Evolutionary conservation across 331 rosid species (phyloP), one percentile per base, ranked within the genome.

Genomic region (Rosa hybrid): DNA sequence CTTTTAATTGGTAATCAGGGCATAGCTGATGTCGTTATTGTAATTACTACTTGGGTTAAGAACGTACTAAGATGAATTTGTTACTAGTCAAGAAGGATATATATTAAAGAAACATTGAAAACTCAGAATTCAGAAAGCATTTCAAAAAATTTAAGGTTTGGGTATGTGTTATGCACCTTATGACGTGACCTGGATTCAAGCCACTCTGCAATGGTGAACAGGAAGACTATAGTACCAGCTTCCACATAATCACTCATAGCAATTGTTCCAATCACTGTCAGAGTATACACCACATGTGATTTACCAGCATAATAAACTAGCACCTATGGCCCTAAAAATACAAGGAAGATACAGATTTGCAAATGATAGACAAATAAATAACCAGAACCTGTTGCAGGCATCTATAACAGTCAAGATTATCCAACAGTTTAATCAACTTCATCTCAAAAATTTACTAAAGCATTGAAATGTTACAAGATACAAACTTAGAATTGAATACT

Each of bases 161-260:
- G 60, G 60, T 0, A 18, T 17, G 21, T 54, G 60, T 18, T 25
- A 12, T 64, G 68, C 80, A 94, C 99, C 98, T 87, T 93, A 86
- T 93, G 87, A 81, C 99, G 85, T 53, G 99, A 98, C 75, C 91
- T 87, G 67, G 97, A 81, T 76, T 90, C 94, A 0, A 95, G 89
- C 99, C 98, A 95, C 77, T 95, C 96, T 1, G 99, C 97, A 84
- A 90, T 78, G 69, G 91, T 87, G 90, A 91, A 95, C 51, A 95
- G 90, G 69, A 95, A 95, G 76, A 95, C 97, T 20, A 95, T 95
- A 20, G 97, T 86, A 7, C 90, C 99, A 10, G 98, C 98, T 85
- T 95, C 99, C 82, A 86, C 23, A 81, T 90, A 95, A 72, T 95
- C 98, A 5, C 65, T 7, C 94, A 93, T 76, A 23, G 87, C 87